These are phyloP conservation scores for Trichoderma sp. DNA, from an alignment of 2,329 filamentous ascomycete genomes.

Conservation along the genomic window DNA sequence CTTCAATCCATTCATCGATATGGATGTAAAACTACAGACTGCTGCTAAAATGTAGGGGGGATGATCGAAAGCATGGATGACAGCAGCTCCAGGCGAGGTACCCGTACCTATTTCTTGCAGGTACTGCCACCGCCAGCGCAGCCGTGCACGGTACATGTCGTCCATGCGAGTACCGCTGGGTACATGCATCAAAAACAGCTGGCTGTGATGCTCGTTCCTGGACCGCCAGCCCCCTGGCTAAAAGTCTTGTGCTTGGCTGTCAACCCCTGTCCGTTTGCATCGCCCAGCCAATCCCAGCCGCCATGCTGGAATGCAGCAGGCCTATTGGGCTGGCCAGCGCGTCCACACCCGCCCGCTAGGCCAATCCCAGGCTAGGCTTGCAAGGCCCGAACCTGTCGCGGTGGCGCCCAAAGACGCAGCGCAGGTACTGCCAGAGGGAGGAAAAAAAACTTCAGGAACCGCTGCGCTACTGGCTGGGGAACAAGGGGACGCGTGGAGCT, in stretches of 20 bases:
- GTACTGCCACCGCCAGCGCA: not conserved
- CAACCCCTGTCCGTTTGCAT: constrained; percentile 2
- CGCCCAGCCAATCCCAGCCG: constrained; percentile 16
- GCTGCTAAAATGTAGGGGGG: not conserved
- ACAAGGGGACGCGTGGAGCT: constrained; percentile 16
- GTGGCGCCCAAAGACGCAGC: constrained; percentile 1
- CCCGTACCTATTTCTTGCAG: constrained; percentile 4
- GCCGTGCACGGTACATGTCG: not conserved
- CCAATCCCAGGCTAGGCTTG: constrained; percentile 10
- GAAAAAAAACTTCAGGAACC: constrained; percentile 20
- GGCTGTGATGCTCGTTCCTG: constrained; percentile 5
- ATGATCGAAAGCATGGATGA: not conserved
- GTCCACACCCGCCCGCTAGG: constrained; percentile 11
- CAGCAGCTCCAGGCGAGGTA: not conserved
- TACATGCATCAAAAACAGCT: not conserved
- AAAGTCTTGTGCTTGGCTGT: not conserved
- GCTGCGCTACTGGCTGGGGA: constrained; percentile 8
- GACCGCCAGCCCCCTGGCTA: constrained; percentile 8
- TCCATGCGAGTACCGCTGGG: not conserved
- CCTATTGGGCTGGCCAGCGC: constrained; percentile 19
- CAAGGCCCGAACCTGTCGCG: constrained; percentile 13
- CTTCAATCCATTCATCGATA: not conserved
- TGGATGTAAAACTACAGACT: not conserved
- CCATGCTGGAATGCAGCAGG: constrained; percentile 19
- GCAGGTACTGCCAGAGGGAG: not conserved